Conservation (phyloP, 2,329 filamentous ascomycete genomes). For the Arachnomyces sp. region DNA sequence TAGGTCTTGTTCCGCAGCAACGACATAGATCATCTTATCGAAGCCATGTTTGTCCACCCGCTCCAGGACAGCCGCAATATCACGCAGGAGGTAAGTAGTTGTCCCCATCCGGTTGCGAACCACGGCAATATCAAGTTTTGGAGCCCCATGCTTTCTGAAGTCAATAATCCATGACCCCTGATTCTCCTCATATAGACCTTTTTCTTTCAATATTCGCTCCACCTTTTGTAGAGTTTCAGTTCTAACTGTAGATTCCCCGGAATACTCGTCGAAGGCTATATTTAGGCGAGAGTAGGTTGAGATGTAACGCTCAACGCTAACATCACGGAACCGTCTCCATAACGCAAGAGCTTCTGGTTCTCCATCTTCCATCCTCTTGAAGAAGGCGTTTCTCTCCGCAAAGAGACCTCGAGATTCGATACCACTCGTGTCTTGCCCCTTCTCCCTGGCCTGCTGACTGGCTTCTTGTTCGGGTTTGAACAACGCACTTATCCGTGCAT, state of each 20-base stretch:
- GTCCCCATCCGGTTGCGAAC: conserved; percentile 67
- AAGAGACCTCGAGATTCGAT: conserved; percentile 39
- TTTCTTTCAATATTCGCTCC: conserved; percentile 54
- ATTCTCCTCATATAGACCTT: conserved; percentile 58
- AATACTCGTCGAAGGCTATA: conserved; percentile 62
- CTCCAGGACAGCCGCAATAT: conserved; percentile 65
- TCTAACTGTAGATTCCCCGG: conserved; percentile 65
- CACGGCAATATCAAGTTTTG: conserved; percentile 61
- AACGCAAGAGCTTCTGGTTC: conserved; percentile 52
- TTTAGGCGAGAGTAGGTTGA: conserved; percentile 62
- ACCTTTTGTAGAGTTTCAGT: conserved; percentile 58
- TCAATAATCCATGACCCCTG: conserved; percentile 66
- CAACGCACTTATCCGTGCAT: conserved; percentile 63
- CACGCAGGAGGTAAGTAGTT: conserved; percentile 67
- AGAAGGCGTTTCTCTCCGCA: conserved; percentile 45
- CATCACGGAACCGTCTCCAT: conserved; percentile 59
- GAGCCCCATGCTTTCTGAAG: conserved; percentile 59
- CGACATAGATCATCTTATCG: conserved; percentile 74
- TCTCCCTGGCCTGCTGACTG: conserved; percentile 49
- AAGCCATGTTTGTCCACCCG: conserved; percentile 55
- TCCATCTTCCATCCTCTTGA: conserved; percentile 62
- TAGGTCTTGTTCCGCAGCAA: conserved; percentile 62
- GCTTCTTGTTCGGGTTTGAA: conserved; percentile 57
- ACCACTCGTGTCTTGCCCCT: conserved; percentile 24
- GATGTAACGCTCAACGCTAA: conserved; percentile 59